Conservation (phyloP, 768 basidiomycete species). For the Leccinum disarticulatum region DNA sequence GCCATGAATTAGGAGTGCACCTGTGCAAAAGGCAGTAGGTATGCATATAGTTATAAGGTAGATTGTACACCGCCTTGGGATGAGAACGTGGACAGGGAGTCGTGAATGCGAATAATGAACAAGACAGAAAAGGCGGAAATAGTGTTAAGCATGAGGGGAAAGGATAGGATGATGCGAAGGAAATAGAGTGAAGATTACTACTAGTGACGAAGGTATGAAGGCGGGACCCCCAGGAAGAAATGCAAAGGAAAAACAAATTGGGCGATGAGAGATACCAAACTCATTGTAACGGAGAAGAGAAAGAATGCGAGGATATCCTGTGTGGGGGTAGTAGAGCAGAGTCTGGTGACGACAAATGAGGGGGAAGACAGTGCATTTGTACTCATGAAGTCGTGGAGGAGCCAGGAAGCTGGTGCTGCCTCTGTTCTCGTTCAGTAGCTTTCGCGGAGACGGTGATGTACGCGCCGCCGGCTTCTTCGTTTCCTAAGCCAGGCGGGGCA, state of each 20-base stretch:
- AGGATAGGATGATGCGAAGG: conserved; percentile 31
- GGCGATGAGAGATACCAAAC: conserved; percentile 25
- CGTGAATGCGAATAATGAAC: conserved; percentile 30
- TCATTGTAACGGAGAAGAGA: conserved; percentile 14
- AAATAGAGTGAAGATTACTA: conserved; percentile 31
- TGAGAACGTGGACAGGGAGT: conserved; percentile 22
- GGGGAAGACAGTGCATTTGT: conserved; percentile 15
- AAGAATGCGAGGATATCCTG: conserved; percentile 30
- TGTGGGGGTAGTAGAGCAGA: conserved; percentile 26
- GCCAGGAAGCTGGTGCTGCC: conserved; percentile 26
- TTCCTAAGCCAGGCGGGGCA: conserved; percentile 67
- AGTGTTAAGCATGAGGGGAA: conserved; percentile 28
- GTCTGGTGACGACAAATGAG: conserved; percentile 20
- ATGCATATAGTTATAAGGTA: conserved; percentile 36
- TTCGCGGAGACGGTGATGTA: conserved; percentile 85
- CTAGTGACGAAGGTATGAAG: conserved; percentile 31
- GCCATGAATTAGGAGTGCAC: conserved; percentile 30
- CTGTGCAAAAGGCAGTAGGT: conserved; percentile 35
- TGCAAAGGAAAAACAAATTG: conserved; percentile 24
- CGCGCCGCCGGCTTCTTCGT: conserved; percentile 77
- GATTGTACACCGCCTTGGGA: conserved; percentile 33
- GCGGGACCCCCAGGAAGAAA: conserved; percentile 16
- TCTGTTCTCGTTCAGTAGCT: conserved; percentile 63
- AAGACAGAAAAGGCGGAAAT: conserved; percentile 20
- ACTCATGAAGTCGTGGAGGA: conserved; percentile 32